Evolutionary conservation across 2,329 filamentous ascomycete genomes (phyloP), one percentile per base, ranked within the genome.

Genomic region (Aureobasidium sp.): DNA sequence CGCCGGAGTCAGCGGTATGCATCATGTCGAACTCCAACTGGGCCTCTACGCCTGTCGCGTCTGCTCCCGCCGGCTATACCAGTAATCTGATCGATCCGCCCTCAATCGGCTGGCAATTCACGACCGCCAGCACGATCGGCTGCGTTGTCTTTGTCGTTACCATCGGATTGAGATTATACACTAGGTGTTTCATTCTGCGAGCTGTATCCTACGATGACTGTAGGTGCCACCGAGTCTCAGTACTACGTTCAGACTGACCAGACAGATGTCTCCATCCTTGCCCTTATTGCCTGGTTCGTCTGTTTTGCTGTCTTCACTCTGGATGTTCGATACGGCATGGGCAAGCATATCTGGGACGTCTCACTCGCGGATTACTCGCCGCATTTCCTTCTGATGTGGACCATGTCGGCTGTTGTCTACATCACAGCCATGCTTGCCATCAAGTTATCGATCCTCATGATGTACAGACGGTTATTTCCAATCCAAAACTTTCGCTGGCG

Each of bases 31-130:
- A n/a, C 37, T 41, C 37, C 17, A 14, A 17, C 37, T 41, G 17
- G 37, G 37, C 37, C 37, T 41, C 17, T 41, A 41, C 34, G 34
- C 34, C 34, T 4, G 34, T 37, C 34, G 34, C 34, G 34, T 15
- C 34, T 37, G 34, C 48, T 6, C 48, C 48, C 8, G n/a, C 48
- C 17, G 48, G 48, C 14, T n/a, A 29, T 36, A 29, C 25, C 17
- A 51, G 48, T 27, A 51, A 51, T 51, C 14, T 51, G n/a, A 17
- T 51, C 22, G 72, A 14, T 49, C 29, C 31, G 5, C 8, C n/a
- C 20, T 37, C 25, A 36, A 47, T 22, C 42, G 44, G 25, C 48
- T 41, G n/a, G 20, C 5, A 45, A 39, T 20, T 58, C 27, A 25
- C 22, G 44, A 47, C 37, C 25, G 37, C 37, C 15, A 58, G 44